Evolutionary conservation across 331 rosid genomes (phyloP).

Genomic region (Prunus yedoensis): DNA sequence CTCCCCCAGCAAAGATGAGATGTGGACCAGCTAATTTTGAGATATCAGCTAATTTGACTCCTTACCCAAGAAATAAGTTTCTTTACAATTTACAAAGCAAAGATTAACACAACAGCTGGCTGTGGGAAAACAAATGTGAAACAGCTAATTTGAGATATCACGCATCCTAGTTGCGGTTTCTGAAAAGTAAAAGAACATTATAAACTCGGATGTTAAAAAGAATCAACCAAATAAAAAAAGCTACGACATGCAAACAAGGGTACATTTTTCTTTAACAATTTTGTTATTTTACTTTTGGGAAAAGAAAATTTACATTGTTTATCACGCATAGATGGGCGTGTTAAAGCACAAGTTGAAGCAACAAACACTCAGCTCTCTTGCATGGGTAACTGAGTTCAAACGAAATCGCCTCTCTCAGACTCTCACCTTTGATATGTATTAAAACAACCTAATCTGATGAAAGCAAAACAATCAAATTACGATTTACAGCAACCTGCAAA

Average conservation of each 20-base stretch:
- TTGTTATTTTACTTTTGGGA: conserved; percentile 12
- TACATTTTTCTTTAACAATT: neutral
- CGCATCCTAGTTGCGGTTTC: too few species aligned
- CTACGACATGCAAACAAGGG: neutral
- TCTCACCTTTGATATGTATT: conserved; percentile 5
- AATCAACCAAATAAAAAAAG: too few species aligned
- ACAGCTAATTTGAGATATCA: too few species aligned
- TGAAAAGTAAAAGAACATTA: too few species aligned
- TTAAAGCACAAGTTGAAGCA: conserved; percentile 20
- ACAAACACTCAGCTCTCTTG: conserved; percentile 22
- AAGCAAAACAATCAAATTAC: conserved; percentile 30
- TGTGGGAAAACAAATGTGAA: too few species aligned
- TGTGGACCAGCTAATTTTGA: too few species aligned
- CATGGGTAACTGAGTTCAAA: conserved; percentile 16
- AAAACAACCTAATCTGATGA: conserved; percentile 37
- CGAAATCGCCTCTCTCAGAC: conserved; percentile 6
- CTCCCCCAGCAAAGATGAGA: too few species aligned
- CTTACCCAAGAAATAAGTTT: neutral
- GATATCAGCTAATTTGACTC: too few species aligned
- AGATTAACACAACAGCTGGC: too few species aligned
- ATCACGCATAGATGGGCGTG: conserved; percentile 17
- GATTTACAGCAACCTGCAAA: conserved; percentile 34
- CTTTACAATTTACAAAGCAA: neutral
- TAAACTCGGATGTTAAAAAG: too few species aligned
- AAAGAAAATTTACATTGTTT: conserved; percentile 15